These are phyloP conservation scores for Fusarium paranaense DNA, from an alignment of 2,329 filamentous ascomycete genomes.

Conservation along the genomic window DNA sequence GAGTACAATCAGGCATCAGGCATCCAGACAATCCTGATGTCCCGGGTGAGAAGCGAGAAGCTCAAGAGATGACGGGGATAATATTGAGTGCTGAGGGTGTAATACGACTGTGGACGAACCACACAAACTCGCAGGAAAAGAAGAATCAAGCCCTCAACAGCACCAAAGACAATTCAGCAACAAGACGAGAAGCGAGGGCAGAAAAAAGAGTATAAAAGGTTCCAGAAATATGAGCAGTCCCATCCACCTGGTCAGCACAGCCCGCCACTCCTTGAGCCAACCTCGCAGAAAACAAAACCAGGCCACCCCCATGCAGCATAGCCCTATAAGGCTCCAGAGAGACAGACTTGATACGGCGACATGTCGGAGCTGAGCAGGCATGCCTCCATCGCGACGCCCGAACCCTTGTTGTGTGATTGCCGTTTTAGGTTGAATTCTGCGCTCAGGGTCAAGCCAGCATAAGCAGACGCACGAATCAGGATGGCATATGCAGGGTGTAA, in stretches of 20 bases:
- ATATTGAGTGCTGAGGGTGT: not conserved
- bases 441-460: not conserved
- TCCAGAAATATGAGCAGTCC: not conserved
- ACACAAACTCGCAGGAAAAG: not conserved
- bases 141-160: not conserved
- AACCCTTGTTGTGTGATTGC: not conserved
- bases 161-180: not conserved
- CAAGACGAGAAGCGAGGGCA: not conserved
- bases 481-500: not conserved
- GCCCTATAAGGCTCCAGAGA: not conserved
- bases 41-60: not conserved
- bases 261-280: not conserved
- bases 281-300: not conserved
- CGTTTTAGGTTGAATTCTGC: not conserved
- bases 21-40: not conserved
- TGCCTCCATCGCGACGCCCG: not conserved
- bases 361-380: not conserved
- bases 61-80: not conserved
- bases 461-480: not conserved
- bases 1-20: not conserved
- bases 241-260: not conserved
- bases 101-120: not conserved
- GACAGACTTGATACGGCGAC: not conserved
- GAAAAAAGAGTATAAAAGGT: not conserved
- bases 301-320: not conserved